Evolutionary conservation across 2,329 filamentous ascomycete genomes (phyloP), one percentile per base, ranked within the genome.

Genomic region (Cadophora sp.): DNA sequence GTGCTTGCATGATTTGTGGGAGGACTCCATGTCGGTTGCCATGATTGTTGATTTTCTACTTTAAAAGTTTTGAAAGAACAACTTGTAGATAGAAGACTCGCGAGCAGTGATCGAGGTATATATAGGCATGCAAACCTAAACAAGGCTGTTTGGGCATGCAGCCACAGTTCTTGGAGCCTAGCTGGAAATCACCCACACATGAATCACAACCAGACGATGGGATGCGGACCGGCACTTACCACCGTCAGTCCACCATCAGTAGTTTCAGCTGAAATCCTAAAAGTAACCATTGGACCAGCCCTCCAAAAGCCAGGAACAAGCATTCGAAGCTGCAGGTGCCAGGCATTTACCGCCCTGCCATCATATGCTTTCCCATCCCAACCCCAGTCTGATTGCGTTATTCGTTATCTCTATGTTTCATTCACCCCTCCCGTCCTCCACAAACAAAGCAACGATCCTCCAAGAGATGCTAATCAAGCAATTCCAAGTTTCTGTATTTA

Each of bases 101-200:
- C 19, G 12, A 46, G 56, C 11, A 26, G 27, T 26, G 34, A 27
- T 43, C 14, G 31, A 27, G 37, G 24, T 61, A n/a, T 61, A 61
- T 61, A 61, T 61, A 61, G 58, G 14, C 14, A 22, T 14, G 37
- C 4, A 2, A 29, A 40, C n/a, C 26, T 29, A n/a, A 48, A 46
- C 40, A 9, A 61, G 55, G 31, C 31, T 53, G 24, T n/a, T 11
- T 24, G 55, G 55, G 22, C 12, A 59, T 16, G 26, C 58, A 61
- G 58, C 58, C 58, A 61, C 58, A 61, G 24, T 46, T 46, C 40
- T 48, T 48, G 58, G 19, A 48, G 43, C 58, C 58, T 61, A 31
- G 58, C 58, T 61, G 40, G 40, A 31, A 29, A 48, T 40, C 29
- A 31, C 2, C 34, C 55, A 40, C 7, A 6, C 24, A 27, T 27